Percentiles rank a stretch among this genome's conserved stretches.
Evolutionary conservation across 176 grass and related monocot species (phyloP).

Genomic region (Thalia dealbata): DNA sequence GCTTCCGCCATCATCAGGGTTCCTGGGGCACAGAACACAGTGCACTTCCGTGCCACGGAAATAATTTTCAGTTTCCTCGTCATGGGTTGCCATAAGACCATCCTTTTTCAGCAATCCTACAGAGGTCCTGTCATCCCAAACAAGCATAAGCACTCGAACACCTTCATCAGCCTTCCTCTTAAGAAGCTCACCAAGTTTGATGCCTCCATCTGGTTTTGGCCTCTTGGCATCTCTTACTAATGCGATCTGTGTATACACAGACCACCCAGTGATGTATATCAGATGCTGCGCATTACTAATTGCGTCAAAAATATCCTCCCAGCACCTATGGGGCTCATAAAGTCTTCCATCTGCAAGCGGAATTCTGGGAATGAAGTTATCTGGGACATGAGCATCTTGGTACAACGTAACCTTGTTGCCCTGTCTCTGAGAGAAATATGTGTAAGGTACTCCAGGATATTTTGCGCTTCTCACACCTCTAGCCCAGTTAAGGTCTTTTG

Average conservation of each 20-base stretch:
- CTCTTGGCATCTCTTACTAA: conserved; percentile 12
- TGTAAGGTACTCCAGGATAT: conserved; percentile 24
- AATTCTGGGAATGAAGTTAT: conserved; percentile 19
- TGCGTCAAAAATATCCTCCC: conserved; percentile 23
- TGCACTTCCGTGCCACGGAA: conserved; percentile 14
- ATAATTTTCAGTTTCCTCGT: conserved; percentile 10
- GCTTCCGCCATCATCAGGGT: conserved; percentile 23
- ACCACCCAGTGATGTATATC: conserved; percentile 23
- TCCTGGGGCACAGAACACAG: conserved; percentile 17
- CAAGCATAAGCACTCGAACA: conserved; percentile 21
- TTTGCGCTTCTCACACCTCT: conserved; percentile 11
- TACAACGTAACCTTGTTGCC: conserved; percentile 17
- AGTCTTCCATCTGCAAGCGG: conserved; percentile 15
- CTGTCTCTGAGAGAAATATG: conserved; percentile 16
- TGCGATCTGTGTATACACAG: conserved; percentile 12
- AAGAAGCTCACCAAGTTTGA: conserved; percentile 15
- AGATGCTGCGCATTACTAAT: conserved; percentile 19
- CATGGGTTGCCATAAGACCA: conserved; percentile 23
- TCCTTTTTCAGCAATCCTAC: conserved; percentile 21
- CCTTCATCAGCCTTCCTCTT: conserved; percentile 18
- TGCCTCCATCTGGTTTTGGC: conserved; percentile 17
- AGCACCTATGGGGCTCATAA: conserved; percentile 9
- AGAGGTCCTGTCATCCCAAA: conserved; percentile 23
- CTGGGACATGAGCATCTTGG: conserved; percentile 19
- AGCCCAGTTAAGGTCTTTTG: conserved; percentile 13